Conservation (phyloP, 2,329 filamentous ascomycete genomes). For the Aspergillus sp. region DNA sequence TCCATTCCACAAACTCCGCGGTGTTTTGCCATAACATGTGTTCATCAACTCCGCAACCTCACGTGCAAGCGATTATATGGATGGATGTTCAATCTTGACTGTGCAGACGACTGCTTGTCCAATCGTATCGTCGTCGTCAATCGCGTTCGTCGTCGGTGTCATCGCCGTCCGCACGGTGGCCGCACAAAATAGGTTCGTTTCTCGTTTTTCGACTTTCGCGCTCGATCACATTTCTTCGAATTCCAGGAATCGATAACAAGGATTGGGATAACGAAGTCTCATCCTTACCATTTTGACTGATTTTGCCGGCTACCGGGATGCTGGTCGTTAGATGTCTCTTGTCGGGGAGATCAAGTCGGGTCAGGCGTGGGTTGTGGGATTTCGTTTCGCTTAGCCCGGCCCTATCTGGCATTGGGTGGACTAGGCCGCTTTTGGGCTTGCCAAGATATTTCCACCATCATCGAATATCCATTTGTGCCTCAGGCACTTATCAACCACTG, state of each 20-base stretch:
- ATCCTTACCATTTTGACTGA: slow-evolving; percentile 54
- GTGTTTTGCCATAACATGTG: background rate
- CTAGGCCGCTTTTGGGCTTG: slow-evolving; percentile 35
- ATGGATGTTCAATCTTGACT: background rate
- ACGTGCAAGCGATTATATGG: background rate
- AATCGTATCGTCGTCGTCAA: slow-evolving; percentile 1
- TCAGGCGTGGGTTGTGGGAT: slow-evolving; percentile 48
- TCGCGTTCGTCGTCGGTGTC: background rate
- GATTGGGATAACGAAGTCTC: slow-evolving; percentile 23
- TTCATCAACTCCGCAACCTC: background rate
- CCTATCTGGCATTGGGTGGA: slow-evolving; percentile 35
- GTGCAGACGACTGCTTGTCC: background rate
- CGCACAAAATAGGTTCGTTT: background rate
- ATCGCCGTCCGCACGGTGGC: background rate
- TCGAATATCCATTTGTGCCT: slow-evolving; percentile 3
- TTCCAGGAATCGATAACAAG: slow-evolving; percentile 30
- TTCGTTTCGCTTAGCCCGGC: slow-evolving; percentile 49
- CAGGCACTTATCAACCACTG: slow-evolving; percentile 4
- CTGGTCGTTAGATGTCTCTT: slow-evolving; percentile 48
- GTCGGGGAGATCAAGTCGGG: slow-evolving; percentile 42
- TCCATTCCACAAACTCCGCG: background rate
- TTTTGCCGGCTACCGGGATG: slow-evolving; percentile 49
- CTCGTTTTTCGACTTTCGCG: slow-evolving; percentile 16
- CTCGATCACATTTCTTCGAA: slow-evolving; percentile 26
- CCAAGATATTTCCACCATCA: slow-evolving; percentile 20